phyloP scores from a whole-genome alignment of 257 asterid genomes.

The Oldenlandia corymbosa region DNA sequence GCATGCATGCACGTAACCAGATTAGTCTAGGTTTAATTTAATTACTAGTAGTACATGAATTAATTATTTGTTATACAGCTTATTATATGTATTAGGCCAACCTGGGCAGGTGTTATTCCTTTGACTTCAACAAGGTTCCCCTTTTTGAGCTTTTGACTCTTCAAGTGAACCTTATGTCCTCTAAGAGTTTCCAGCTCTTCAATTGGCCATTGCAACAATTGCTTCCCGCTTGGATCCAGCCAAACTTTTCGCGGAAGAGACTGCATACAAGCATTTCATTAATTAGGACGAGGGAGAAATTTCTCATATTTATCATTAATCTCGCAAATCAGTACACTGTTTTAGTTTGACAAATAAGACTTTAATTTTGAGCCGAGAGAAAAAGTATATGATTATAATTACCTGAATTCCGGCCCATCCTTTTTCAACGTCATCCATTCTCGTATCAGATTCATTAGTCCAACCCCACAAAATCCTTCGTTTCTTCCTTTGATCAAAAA shows the following conservation, averaged over 20 bases:
- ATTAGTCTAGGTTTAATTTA: too few species aligned
- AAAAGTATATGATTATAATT: too few species aligned
- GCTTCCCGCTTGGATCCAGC: constrained; percentile 40
- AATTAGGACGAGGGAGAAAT: too few species aligned
- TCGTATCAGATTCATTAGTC: constrained; percentile 42
- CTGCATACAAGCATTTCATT: constrained; percentile 1
- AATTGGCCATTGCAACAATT: constrained; percentile 43
- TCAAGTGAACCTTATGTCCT: constrained; percentile 23
- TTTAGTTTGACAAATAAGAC: too few species aligned
- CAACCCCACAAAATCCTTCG: constrained; percentile 49
- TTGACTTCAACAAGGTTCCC: constrained; percentile 26
- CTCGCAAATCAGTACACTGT: too few species aligned
- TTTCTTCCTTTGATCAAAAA: constrained; percentile 34
- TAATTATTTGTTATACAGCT: too few species aligned
- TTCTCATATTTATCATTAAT: too few species aligned
- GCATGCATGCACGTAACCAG: too few species aligned
- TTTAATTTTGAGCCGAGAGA: too few species aligned
- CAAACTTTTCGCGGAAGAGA: constrained; percentile 33
- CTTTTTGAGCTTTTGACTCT: constrained; percentile 15
- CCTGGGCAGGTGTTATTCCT: constrained; percentile 54
- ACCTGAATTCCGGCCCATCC: constrained; percentile 58
- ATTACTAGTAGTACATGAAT: too few species aligned
- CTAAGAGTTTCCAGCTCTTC: constrained; percentile 34
- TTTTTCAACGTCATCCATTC: constrained; percentile 22
- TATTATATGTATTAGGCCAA: too few species aligned